Percentiles rank a stretch among this genome's conserved stretches.
Evolutionary conservation across 164 flowering plant species (phyloP).

Genomic region (Euptelea pleiosperma): DNA sequence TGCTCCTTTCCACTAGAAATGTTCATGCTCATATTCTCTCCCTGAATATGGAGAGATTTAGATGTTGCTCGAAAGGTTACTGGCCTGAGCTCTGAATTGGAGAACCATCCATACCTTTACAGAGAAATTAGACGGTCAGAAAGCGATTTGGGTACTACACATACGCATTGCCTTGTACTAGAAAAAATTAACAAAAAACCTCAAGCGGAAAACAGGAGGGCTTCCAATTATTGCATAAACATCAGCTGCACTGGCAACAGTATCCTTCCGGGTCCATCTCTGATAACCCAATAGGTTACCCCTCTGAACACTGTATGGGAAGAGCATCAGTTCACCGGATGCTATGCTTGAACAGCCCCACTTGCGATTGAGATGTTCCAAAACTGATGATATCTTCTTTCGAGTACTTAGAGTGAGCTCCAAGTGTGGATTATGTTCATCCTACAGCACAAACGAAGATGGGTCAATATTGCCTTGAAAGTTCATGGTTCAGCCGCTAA

Average conservation of each 20-base stretch:
- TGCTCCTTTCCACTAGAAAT: conserved; percentile 23
- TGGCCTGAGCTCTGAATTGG: too few relatives aligned
- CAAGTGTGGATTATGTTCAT: conserved; percentile 84
- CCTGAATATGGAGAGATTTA: too few relatives aligned
- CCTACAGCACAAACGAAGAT: conserved; percentile 39
- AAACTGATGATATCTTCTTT: conserved; percentile 88
- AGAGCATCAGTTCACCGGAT: conserved; percentile 70
- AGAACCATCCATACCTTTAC: conserved; percentile 93
- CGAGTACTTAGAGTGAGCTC: conserved; percentile 88
- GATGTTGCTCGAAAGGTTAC: too few relatives aligned
- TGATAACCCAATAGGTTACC: conserved; percentile 45
- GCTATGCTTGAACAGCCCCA: conserved; percentile 84
- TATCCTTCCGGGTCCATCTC: conserved; percentile 81
- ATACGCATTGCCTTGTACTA: background rate
- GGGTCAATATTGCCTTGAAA: background rate
- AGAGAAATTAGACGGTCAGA: conserved; percentile 11
- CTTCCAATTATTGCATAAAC: conserved; percentile 67
- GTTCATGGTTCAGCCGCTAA: background rate
- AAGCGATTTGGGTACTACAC: background rate
- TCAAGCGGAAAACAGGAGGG: conserved; percentile 80
- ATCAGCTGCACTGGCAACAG: conserved; percentile 73
- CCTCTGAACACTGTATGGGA: conserved; percentile 63
- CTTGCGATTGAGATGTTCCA: conserved; percentile 90
- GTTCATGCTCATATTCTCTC: conserved; percentile 19
- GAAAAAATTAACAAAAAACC: conserved; percentile 37